phyloP scores from a whole-genome alignment of 2,329 filamentous ascomycete genomes.

The Microdochium nivale region DNA sequence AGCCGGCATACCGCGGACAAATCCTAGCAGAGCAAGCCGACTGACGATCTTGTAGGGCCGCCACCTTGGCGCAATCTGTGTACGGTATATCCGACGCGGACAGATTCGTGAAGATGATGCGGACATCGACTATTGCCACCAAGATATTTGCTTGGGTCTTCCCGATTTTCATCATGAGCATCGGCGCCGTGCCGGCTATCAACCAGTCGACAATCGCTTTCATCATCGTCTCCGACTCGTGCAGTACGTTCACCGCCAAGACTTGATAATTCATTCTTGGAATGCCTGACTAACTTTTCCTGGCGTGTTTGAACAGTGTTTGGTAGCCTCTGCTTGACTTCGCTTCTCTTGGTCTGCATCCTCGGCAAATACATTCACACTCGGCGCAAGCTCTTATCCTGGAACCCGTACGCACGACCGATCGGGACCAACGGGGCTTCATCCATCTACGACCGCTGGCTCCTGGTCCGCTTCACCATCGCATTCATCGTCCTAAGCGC shows the following conservation, averaged over 20 bases:
- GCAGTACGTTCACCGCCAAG: slow-evolving; percentile 19
- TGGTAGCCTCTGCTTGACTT: slow-evolving; percentile 20
- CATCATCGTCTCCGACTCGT: slow-evolving; percentile 25
- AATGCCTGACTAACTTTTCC: not conserved
- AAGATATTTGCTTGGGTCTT: slow-evolving; percentile 26
- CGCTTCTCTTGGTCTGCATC: slow-evolving; percentile 24
- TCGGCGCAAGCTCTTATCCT: slow-evolving; percentile 18
- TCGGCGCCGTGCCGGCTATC: slow-evolving; percentile 20
- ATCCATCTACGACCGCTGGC: slow-evolving; percentile 27
- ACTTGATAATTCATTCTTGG: not conserved
- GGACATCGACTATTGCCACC: slow-evolving; percentile 14
- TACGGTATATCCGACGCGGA: slow-evolving; percentile 18
- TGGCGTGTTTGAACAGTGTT: slow-evolving; percentile 20
- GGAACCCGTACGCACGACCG: slow-evolving; percentile 11
- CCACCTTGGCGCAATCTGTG: slow-evolving; percentile 25
- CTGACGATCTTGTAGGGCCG: slow-evolving; percentile 18
- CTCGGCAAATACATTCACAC: slow-evolving; percentile 29
- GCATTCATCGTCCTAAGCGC: slow-evolving; percentile 23
- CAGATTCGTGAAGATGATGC: slow-evolving; percentile 16
- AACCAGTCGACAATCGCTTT: slow-evolving; percentile 17
- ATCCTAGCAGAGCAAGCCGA: not conserved
- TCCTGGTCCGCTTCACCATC: slow-evolving; percentile 28
- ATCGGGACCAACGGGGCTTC: slow-evolving; percentile 11
- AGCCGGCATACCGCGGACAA: not conserved
- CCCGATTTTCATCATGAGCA: slow-evolving; percentile 23